Conservation (phyloP, 768 basidiomycete species). For the Podaxis sp. region DNA sequence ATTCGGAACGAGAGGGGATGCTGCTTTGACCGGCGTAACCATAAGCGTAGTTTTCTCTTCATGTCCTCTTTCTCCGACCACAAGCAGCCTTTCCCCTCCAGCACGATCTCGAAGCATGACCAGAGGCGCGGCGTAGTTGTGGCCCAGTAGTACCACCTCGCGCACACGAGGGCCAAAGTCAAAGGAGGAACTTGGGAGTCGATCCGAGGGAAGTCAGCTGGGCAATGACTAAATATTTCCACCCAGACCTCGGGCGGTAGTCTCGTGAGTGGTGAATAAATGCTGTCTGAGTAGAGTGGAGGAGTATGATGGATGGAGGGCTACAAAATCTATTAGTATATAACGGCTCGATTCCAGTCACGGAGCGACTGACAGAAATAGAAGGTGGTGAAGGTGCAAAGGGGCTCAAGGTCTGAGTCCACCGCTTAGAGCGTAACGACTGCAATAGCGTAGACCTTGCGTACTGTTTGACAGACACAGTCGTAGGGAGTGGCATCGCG, state of each 20-base stretch:
- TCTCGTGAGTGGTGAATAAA: slow-evolving; percentile 23
- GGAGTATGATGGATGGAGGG: neutral
- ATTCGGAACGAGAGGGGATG: slow-evolving; percentile 29
- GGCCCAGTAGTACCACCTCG: slow-evolving; percentile 36
- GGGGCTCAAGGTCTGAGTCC: neutral
- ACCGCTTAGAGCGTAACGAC: neutral
- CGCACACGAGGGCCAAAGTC: slow-evolving; percentile 35
- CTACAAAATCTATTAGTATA: neutral
- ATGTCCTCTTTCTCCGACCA: slow-evolving; percentile 17
- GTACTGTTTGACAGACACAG: neutral
- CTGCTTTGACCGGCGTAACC: slow-evolving; percentile 33
- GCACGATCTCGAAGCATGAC: slow-evolving; percentile 36
- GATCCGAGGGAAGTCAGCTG: slow-evolving; percentile 28
- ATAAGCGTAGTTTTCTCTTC: slow-evolving; percentile 15
- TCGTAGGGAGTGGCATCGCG: neutral
- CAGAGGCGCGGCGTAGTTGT: slow-evolving; percentile 39
- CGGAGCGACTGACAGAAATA: neutral
- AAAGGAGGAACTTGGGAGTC: slow-evolving; percentile 30
- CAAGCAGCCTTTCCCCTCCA: slow-evolving; percentile 20
- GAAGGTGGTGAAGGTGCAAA: neutral
- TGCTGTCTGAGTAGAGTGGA: neutral
- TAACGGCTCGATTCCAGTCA: neutral
- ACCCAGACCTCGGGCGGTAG: slow-evolving; percentile 43
- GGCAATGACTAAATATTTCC: slow-evolving; percentile 40
- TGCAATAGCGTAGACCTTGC: neutral